Evolutionary conservation across 1,284 basidiomycete genomes (phyloP).

Genomic region (Anthracocystis walkeri): DNA sequence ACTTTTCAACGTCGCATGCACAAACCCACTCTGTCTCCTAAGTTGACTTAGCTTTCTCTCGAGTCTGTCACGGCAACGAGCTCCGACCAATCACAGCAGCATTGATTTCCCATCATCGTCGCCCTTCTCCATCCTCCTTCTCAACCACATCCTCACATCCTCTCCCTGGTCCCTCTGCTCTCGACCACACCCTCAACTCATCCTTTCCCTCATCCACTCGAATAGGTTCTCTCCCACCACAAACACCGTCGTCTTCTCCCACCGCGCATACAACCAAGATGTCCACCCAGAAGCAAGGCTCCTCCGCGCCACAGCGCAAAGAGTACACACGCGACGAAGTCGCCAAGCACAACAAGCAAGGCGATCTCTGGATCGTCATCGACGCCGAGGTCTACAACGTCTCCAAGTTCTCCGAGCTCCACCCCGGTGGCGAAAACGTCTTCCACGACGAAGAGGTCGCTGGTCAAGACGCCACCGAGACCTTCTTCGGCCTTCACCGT

Average conservation of each 20-base stretch:
- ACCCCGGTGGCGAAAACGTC: constrained; percentile 68
- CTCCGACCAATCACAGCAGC: constrained; percentile 15
- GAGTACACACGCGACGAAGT: constrained; percentile 81
- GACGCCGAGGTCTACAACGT: constrained; percentile 68
- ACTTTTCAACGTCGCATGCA: no score
- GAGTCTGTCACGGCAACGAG: background rate
- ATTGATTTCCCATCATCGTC: background rate
- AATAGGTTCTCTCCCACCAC: background rate
- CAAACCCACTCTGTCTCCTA: no score
- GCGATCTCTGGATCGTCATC: constrained; percentile 85
- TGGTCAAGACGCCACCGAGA: constrained; percentile 68
- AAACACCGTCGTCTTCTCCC: background rate
- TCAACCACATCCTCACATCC: constrained; percentile 5
- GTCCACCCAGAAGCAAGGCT: constrained; percentile 51
- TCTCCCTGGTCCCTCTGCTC: background rate
- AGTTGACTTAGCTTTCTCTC: no score
- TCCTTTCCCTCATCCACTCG: background rate
- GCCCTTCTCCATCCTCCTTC: constrained; percentile 1
- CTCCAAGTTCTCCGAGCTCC: constrained; percentile 67
- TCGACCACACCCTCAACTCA: background rate
- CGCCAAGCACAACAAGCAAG: constrained; percentile 87
- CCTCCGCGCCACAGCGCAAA: constrained; percentile 62
- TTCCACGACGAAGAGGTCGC: constrained; percentile 67
- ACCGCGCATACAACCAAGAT: constrained; percentile 23
- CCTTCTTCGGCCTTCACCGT: constrained; percentile 68